phyloP scores from a whole-genome alignment of 2,329 filamentous ascomycete genomes.

The Lachnellula subtilissima region DNA sequence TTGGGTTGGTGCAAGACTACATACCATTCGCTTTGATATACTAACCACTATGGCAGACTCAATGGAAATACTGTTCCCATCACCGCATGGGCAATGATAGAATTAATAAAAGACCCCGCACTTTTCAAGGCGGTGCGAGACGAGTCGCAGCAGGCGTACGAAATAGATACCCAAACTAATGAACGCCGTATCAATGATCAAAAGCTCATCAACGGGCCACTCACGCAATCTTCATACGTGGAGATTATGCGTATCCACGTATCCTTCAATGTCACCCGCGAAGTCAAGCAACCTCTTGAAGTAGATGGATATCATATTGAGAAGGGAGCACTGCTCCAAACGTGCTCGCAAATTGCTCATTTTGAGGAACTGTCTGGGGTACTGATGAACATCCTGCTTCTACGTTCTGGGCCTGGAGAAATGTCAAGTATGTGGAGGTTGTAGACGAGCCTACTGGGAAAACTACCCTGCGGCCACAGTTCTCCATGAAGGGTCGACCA shows the following conservation, averaged over 20 bases:
- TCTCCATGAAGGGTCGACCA: slow-evolving; percentile 11
- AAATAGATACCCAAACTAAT: slow-evolving; percentile 1
- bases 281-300: slow-evolving; percentile 7
- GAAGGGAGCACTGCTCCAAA: slow-evolving; percentile 12
- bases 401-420: slow-evolving; percentile 15
- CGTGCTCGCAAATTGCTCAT: slow-evolving; percentile 11
- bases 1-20: slow-evolving; percentile 8
- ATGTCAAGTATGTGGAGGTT: slow-evolving; percentile 20
- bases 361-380: slow-evolving; percentile 12
- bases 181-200: slow-evolving; percentile 8
- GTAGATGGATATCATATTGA: slow-evolving; percentile 14
- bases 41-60: slow-evolving; percentile 8
- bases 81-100: slow-evolving; percentile 14
- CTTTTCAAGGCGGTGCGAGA: slow-evolving; percentile 10
- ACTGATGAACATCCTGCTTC: slow-evolving; percentile 10
- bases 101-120: slow-evolving; percentile 11
- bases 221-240: slow-evolving; percentile 11
- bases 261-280: slow-evolving; percentile 9
- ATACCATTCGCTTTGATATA: not conserved
- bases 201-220: slow-evolving; percentile 7
- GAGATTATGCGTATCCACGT: slow-evolving; percentile 10
- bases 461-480: slow-evolving; percentile 9
- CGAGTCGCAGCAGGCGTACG: not conserved
- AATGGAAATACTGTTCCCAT: slow-evolving; percentile 17
- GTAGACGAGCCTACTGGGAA: slow-evolving; percentile 10